A percentile compares a stretch with the other conserved stretches of the same genome.
Evolutionary conservation across 768 basidiomycete genomes (phyloP).

Genomic region (Sistotremastrum suecicum): DNA sequence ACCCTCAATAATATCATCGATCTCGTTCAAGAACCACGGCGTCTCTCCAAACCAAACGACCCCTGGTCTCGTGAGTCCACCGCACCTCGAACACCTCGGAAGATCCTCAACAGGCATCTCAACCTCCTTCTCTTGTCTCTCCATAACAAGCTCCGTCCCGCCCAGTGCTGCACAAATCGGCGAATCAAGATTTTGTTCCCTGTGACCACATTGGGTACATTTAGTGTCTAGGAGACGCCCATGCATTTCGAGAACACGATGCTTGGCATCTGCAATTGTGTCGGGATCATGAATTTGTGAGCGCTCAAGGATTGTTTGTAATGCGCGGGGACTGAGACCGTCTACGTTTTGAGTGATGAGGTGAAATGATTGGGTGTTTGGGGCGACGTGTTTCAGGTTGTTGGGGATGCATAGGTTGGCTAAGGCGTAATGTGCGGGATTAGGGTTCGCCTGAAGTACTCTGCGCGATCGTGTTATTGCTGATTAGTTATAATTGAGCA

Average conservation of each 20-base stretch:
- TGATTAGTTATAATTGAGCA: background rate
- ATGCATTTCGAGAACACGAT: slow-evolving; percentile 40
- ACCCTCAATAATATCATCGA: slow-evolving; percentile 25
- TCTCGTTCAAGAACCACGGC: slow-evolving; percentile 24
- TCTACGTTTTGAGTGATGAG: slow-evolving; percentile 56
- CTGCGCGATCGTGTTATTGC: slow-evolving; percentile 15
- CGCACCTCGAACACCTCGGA: slow-evolving; percentile 31
- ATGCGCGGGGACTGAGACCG: slow-evolving; percentile 29
- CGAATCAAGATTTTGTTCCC: slow-evolving; percentile 24
- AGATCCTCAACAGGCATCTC: slow-evolving; percentile 25
- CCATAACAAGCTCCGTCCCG: slow-evolving; percentile 29
- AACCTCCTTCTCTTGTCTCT: slow-evolving; percentile 17
- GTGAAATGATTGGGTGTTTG: slow-evolving; percentile 27
- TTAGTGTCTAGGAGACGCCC: slow-evolving; percentile 39
- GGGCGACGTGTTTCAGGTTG: slow-evolving; percentile 24
- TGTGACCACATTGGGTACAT: slow-evolving; percentile 34
- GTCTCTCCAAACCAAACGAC: slow-evolving; percentile 48
- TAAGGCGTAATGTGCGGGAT: slow-evolving; percentile 40
- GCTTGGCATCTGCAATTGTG: slow-evolving; percentile 5
- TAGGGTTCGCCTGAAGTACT: slow-evolving; percentile 32
- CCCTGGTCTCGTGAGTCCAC: slow-evolving; percentile 31
- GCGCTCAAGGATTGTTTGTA: slow-evolving; percentile 14
- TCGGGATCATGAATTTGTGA: background rate
- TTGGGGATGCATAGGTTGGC: slow-evolving; percentile 29
- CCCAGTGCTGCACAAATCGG: slow-evolving; percentile 32